Conservation (phyloP, 176 grass and related monocot genomes). For the Oryza meridionalis region DNA sequence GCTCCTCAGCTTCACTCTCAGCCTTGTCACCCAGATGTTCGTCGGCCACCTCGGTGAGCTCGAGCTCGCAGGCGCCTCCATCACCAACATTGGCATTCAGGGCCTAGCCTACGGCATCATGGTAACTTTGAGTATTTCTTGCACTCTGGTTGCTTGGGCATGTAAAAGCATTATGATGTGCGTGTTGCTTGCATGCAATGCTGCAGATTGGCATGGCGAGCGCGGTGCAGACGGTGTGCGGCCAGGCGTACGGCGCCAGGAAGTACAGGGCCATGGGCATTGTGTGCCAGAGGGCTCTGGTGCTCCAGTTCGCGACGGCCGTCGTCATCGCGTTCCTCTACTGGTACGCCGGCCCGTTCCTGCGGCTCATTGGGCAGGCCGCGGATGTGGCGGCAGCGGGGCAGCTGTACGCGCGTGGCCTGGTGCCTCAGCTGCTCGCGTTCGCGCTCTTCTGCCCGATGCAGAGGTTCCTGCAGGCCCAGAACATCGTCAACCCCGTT, state of each 20-base stretch:
- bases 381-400: slow-evolving; percentile 49
- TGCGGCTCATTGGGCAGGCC: slow-evolving; percentile 57
- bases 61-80: slow-evolving; percentile 73
- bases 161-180: background rate
- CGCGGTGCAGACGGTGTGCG: slow-evolving; percentile 80
- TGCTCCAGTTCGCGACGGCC: slow-evolving; percentile 58
- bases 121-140: slow-evolving; percentile 45
- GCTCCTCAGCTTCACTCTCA: slow-evolving; percentile 74
- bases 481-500: slow-evolving; percentile 70
- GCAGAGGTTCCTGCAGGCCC: slow-evolving; percentile 84
- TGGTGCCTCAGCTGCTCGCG: slow-evolving; percentile 62
- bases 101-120: slow-evolving; percentile 86
- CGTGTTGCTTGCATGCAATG: background rate
- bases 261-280: slow-evolving; percentile 63
- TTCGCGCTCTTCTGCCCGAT: slow-evolving; percentile 78
- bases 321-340: slow-evolving; percentile 64
- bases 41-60: slow-evolving; percentile 76
- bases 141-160: slow-evolving; percentile 3
- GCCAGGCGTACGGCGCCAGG: slow-evolving; percentile 77
- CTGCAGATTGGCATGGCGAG: slow-evolving; percentile 82
- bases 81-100: slow-evolving; percentile 88
- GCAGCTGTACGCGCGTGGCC: slow-evolving; percentile 62
- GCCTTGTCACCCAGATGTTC: slow-evolving; percentile 88
- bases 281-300: slow-evolving; percentile 65
- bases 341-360: slow-evolving; percentile 61